Percentiles rank a stretch among this genome's conserved stretches.
phyloP scores from a whole-genome alignment of 2,329 filamentous ascomycete species.

The Colletotrichum eleusines region DNA sequence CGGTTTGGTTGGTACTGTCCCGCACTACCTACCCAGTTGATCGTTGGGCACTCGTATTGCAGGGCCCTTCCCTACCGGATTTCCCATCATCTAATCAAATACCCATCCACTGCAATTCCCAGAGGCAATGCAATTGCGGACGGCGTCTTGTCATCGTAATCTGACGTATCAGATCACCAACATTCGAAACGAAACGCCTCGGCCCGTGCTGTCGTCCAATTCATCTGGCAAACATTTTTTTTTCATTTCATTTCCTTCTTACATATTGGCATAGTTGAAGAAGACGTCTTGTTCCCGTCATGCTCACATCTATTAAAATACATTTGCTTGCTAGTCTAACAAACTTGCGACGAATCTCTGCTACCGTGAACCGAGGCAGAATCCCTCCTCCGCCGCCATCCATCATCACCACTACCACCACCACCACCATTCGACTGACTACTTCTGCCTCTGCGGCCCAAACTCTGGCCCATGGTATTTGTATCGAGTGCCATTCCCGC shows the following conservation, averaged over 20 bases:
- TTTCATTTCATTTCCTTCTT: not conserved
- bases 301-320: conserved; percentile 58
- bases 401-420: not conserved
- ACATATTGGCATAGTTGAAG: not conserved
- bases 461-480: conserved; percentile 46
- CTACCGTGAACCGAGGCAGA: conserved; percentile 13
- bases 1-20: not conserved
- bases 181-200: not conserved
- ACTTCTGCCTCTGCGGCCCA: conserved; percentile 26
- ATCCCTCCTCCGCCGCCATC: conserved; percentile 1
- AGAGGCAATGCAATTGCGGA: not conserved
- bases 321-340: conserved; percentile 46
- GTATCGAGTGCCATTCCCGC: conserved; percentile 43
- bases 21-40: not conserved
- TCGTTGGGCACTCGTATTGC: conserved; percentile 22
- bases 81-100: not conserved
- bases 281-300: conserved; percentile 6
- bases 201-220: conserved; percentile 2
- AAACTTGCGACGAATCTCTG: conserved; percentile 33
- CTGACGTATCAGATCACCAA: not conserved
- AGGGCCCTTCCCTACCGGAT: conserved; percentile 39
- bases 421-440: not conserved
- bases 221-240: not conserved
- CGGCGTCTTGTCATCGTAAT: not conserved
- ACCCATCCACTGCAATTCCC: not conserved